Evolutionary conservation across 495 filamentous ascomycete genomes (phyloP).

Genomic region (Aspergillus incahuasiensis): DNA sequence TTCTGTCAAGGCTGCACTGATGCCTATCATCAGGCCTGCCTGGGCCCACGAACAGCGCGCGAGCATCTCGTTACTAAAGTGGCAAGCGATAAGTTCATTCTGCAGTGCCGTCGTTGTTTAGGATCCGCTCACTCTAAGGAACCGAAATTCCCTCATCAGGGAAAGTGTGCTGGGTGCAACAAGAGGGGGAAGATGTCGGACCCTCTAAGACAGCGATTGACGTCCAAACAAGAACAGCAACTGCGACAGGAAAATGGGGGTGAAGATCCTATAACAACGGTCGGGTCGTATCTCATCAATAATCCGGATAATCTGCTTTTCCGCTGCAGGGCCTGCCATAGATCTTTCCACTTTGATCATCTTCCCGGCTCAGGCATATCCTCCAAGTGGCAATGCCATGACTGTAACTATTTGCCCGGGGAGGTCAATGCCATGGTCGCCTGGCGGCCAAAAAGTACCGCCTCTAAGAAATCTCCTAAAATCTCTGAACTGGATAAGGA

Average conservation of each 20-base stretch:
- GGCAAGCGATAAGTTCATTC: constrained; percentile 66
- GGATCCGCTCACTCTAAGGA: constrained; percentile 64
- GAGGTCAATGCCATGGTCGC: constrained; percentile 73
- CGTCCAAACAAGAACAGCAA: constrained; percentile 75
- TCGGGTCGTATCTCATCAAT: constrained; percentile 63
- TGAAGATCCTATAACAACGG: constrained; percentile 64
- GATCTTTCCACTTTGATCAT: constrained; percentile 81
- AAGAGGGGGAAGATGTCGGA: constrained; percentile 55
- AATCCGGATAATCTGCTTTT: constrained; percentile 73
- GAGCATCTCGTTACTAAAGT: constrained; percentile 97
- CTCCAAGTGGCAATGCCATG: constrained; percentile 64
- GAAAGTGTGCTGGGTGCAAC: constrained; percentile 66
- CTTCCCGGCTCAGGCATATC: constrained; percentile 36
- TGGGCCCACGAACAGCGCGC: constrained; percentile 65
- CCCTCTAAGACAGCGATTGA: constrained; percentile 65
- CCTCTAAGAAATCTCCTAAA: constrained; percentile 43
- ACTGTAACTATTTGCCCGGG: constrained; percentile 55
- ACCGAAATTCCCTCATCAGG: constrained; percentile 58
- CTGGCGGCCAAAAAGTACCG: constrained; percentile 66
- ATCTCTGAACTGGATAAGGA: constrained; percentile 69
- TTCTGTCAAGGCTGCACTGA: constrained; percentile 88
- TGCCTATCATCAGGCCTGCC: constrained; percentile 75
- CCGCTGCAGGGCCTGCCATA: constrained; percentile 69
- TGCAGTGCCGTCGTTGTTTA: constrained; percentile 88
- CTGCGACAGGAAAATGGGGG: constrained; percentile 71